phyloP scores from a whole-genome alignment of 257 asterid species.

The Solanum chiquidenum region DNA sequence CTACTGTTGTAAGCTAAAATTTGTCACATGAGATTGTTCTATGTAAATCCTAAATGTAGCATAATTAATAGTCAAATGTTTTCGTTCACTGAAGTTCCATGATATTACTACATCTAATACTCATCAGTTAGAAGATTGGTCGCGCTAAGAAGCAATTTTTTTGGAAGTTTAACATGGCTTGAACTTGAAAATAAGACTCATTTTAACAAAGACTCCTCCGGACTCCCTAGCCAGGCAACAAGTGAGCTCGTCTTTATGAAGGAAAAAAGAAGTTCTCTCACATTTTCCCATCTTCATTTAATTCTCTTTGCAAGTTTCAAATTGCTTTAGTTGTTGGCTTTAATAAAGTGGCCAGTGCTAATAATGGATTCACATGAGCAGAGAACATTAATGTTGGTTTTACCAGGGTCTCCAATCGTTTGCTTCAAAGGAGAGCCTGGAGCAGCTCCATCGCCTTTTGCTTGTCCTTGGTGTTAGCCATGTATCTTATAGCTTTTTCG shows the following conservation, averaged over 20 bases:
- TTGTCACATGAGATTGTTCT: not conserved
- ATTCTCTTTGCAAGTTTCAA: not conserved
- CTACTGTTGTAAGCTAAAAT: not conserved
- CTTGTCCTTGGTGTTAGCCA: conserved; percentile 78
- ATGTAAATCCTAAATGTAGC: not conserved
- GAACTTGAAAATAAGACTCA: not conserved
- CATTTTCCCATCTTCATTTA: not conserved
- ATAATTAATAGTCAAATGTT: not conserved
- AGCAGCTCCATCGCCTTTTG: conserved; percentile 90
- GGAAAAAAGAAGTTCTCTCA: not conserved
- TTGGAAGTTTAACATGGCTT: not conserved
- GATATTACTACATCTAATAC: not conserved
- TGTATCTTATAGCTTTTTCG: conserved; percentile 67
- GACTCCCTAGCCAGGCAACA: not conserved
- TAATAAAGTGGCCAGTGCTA: not conserved
- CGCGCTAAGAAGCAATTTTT: not conserved
- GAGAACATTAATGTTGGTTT: not conserved
- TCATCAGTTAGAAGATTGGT: not conserved
- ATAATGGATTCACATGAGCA: not conserved
- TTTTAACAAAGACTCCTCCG: not conserved
- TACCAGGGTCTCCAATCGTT: conserved; percentile 66
- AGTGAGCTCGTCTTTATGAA: not conserved
- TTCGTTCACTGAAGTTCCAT: not conserved
- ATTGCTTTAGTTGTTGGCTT: not conserved
- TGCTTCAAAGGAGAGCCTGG: conserved; percentile 90